These are phyloP conservation scores for Neoboletus brunneissimus DNA, from an alignment of 768 basidiomycete species.

Conservation along the genomic window DNA sequence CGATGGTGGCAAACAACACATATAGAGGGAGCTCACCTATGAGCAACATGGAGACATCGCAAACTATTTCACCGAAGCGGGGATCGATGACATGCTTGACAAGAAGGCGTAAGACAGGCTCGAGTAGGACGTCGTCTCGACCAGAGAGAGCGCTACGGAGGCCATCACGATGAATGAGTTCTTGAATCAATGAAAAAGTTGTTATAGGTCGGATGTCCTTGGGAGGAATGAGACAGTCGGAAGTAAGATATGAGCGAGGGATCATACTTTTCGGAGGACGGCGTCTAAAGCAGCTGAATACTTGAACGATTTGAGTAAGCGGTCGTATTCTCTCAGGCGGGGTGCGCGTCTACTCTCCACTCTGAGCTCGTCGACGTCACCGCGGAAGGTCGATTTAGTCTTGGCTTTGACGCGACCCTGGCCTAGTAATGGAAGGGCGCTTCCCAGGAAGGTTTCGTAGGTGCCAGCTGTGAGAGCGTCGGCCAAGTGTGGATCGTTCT, in stretches of 20 bases:
- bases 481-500: conserved; percentile 41
- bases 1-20: not conserved
- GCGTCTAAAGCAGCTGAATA: conserved; percentile 94
- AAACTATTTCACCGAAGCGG: conserved; percentile 87
- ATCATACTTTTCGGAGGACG: conserved; percentile 74
- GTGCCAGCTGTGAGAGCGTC: conserved; percentile 48
- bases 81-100: conserved; percentile 85
- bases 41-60: conserved; percentile 74
- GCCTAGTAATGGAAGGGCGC: conserved; percentile 52
- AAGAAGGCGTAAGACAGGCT: conserved; percentile 85
- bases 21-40: conserved; percentile 58
- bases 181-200: conserved; percentile 88
- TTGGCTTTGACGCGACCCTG: conserved; percentile 51
- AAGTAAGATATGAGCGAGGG: not conserved
- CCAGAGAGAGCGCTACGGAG: conserved; percentile 81
- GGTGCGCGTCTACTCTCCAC: conserved; percentile 70
- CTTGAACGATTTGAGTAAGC: conserved; percentile 85
- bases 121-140: conserved; percentile 89
- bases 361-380: conserved; percentile 72
- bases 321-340: conserved; percentile 84
- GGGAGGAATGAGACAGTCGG: not conserved
- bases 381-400: conserved; percentile 46
- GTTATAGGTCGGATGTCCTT: conserved; percentile 83
- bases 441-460: conserved; percentile 66
- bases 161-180: conserved; percentile 89